Conservation (phyloP, 257 asterid species). For the Nicotiana knightiana region DNA sequence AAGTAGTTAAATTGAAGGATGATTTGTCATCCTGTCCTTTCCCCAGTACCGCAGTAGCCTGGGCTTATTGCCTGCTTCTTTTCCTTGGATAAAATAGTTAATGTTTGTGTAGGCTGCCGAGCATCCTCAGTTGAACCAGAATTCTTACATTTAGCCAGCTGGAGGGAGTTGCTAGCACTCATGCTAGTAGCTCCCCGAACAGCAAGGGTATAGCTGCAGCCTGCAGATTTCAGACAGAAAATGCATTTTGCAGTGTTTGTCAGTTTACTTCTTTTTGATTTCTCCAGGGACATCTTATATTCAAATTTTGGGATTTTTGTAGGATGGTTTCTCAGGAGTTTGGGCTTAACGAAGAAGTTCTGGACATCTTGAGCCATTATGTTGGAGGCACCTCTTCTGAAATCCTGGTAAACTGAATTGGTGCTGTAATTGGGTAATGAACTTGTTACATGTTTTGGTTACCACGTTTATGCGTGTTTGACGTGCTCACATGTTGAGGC, state of each 20-base stretch:
- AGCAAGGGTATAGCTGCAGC: background rate
- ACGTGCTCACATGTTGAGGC: background rate
- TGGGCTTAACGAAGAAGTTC: slow-evolving; percentile 49
- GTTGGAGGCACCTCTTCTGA: slow-evolving; percentile 78
- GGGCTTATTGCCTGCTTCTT: background rate
- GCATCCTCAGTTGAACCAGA: background rate
- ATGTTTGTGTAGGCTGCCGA: background rate
- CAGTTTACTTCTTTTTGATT: background rate
- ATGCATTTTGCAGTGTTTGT: background rate
- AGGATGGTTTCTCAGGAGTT: slow-evolving; percentile 73
- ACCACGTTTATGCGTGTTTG: background rate
- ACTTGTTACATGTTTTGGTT: background rate
- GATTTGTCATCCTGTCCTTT: background rate
- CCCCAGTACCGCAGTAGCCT: background rate
- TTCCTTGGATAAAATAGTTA: background rate
- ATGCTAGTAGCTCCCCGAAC: background rate
- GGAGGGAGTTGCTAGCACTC: background rate
- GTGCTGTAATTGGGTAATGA: slow-evolving; percentile 7
- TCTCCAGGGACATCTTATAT: slow-evolving; percentile 8
- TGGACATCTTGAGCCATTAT: slow-evolving; percentile 57
- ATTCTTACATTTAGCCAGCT: background rate
- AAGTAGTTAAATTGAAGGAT: background rate
- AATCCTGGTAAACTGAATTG: slow-evolving; percentile 57
- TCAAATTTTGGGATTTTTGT: slow-evolving; percentile 19
- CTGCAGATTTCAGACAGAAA: slow-evolving; percentile 1